Percentiles rank a stretch among this genome's conserved stretches.
phyloP scores from a whole-genome alignment of 176 grass and related monocot genomes.

The Aegilops sharonensis region DNA sequence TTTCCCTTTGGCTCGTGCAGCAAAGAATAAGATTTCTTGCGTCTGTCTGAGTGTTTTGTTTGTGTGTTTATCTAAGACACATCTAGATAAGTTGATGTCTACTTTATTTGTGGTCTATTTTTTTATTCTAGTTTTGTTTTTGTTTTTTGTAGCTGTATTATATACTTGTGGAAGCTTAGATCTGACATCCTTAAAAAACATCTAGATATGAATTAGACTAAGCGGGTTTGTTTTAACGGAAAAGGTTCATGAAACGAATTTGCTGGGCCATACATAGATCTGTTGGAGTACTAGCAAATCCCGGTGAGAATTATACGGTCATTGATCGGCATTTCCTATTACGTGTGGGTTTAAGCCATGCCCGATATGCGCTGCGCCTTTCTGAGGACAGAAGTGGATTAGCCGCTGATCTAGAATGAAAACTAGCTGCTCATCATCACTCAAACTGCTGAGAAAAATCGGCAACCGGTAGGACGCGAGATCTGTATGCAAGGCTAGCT shows the following conservation, averaged over 20 bases:
- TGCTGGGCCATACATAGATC: neutral
- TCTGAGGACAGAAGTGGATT: neutral
- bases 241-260: no score
- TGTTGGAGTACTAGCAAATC: neutral
- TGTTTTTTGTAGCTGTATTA: no score
- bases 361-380: neutral
- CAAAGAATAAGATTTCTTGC: neutral
- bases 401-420: neutral
- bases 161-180: no score
- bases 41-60: no score
- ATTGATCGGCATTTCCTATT: neutral
- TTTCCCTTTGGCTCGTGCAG: neutral
- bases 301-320: neutral
- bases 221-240: no score
- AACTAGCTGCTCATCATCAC: neutral
- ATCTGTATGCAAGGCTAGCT: neutral
- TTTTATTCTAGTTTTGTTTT: no score
- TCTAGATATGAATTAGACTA: no score
- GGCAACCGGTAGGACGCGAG: neutral
- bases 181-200: no score
- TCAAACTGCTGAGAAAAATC: slow-evolving; percentile 2
- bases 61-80: no score
- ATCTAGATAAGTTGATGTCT: no score
- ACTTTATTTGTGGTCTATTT: no score
- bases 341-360: neutral